Conservation (phyloP, 441 rosid genomes). For the Capsella rubella region DNA sequence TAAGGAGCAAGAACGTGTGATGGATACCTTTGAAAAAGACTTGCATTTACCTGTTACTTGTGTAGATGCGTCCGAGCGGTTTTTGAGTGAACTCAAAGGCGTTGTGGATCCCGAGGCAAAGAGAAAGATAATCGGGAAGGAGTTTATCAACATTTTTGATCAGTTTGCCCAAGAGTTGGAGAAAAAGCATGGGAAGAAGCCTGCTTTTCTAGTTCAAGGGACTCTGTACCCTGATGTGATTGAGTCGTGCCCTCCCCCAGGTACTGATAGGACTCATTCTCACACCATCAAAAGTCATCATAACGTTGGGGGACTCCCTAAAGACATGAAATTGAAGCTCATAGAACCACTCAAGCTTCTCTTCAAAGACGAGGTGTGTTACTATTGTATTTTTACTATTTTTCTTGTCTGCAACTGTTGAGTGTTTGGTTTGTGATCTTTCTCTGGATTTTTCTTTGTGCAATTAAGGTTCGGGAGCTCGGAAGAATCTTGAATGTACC, state of each 20-base stretch:
- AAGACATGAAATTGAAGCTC: conserved; percentile 92
- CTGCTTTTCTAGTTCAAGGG: conserved; percentile 88
- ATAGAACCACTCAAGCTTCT: conserved; percentile 94
- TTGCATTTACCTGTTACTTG: conserved; percentile 87
- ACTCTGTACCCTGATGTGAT: conserved; percentile 94
- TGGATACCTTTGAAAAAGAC: conserved; percentile 87
- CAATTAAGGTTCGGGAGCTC: conserved; percentile 73
- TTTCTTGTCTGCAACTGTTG: background rate
- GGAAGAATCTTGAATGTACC: conserved; percentile 85
- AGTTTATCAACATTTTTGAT: conserved; percentile 81
- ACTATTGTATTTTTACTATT: conserved; percentile 24
- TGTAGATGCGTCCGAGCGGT: conserved; percentile 76
- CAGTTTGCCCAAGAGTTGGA: conserved; percentile 78
- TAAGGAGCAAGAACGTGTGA: conserved; percentile 90
- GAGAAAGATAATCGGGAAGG: conserved; percentile 91
- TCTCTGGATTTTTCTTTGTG: conserved; percentile 19
- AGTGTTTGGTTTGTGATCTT: conserved; percentile 14
- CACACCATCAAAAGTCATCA: conserved; percentile 97
- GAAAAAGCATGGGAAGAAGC: conserved; percentile 75
- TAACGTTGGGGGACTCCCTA: conserved; percentile 93
- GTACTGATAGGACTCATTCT: conserved; percentile 82
- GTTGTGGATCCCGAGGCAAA: conserved; percentile 91
- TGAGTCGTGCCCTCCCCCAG: conserved; percentile 99
- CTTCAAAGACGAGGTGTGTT: conserved; percentile 86
- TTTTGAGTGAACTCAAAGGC: conserved; percentile 84